Evolutionary conservation across 768 basidiomycete species (phyloP).

Genomic region (Boletus fagicola): DNA sequence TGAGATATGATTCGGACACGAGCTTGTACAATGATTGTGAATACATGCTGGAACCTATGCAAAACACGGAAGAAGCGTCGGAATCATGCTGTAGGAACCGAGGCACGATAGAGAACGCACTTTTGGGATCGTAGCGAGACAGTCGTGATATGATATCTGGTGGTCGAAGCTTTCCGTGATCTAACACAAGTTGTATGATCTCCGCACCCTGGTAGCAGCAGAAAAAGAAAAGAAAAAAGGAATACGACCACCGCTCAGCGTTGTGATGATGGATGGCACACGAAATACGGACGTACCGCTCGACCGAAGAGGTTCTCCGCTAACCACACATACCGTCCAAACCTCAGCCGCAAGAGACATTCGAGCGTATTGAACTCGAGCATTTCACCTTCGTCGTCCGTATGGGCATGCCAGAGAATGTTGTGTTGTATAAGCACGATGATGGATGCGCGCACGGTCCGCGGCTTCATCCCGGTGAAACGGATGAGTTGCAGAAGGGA

Average conservation of each 20-base stretch:
- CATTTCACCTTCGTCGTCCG: constrained; percentile 69
- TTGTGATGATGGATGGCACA: background rate
- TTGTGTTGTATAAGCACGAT: constrained; percentile 90
- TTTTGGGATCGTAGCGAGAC: constrained; percentile 53
- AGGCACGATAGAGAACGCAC: constrained; percentile 38
- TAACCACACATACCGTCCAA: constrained; percentile 77
- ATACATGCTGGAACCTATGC: constrained; percentile 43
- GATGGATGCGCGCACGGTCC: constrained; percentile 65
- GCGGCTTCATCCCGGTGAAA: constrained; percentile 64
- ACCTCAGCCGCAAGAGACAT: constrained; percentile 77
- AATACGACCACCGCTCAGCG: background rate
- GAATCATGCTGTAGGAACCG: background rate
- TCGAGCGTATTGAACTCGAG: constrained; percentile 82
- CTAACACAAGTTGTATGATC: constrained; percentile 71
- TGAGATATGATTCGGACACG: constrained; percentile 71
- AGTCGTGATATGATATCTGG: constrained; percentile 63
- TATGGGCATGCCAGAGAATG: constrained; percentile 78
- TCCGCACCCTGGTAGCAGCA: constrained; percentile 56
- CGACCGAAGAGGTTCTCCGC: constrained; percentile 70
- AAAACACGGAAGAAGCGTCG: background rate
- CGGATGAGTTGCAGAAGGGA: constrained; percentile 65
- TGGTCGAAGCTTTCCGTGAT: constrained; percentile 82
- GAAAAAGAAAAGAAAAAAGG: background rate
- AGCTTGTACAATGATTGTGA: constrained; percentile 65
- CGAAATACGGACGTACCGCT: constrained; percentile 47